These are phyloP conservation scores for Coemansia nantahalensis DNA, from an alignment of 192 early-diverging fungal species.

Conservation along the genomic window DNA sequence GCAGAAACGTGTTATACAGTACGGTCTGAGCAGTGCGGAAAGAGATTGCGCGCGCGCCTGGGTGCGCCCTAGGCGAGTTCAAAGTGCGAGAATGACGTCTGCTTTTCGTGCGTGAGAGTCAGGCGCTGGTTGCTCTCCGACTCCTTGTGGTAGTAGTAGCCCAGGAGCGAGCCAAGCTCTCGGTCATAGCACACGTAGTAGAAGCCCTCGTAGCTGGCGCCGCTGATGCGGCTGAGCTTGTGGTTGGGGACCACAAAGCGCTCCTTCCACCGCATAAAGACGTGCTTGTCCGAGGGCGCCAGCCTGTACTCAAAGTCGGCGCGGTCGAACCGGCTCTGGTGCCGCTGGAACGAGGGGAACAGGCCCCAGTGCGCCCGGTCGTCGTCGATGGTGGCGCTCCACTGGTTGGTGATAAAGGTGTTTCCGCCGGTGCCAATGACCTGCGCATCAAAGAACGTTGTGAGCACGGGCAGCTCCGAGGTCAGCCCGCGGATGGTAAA, in stretches of 20 bases:
- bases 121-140: conserved; percentile 54
- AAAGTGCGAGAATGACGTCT: conserved; percentile 49
- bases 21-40: too few species aligned
- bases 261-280: conserved; percentile 90
- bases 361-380: conserved; percentile 68
- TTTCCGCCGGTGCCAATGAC: conserved; percentile 61
- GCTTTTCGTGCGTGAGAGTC: conserved; percentile 30
- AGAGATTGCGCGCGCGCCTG: too few species aligned
- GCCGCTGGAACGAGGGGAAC: conserved; percentile 45
- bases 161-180: conserved; percentile 58
- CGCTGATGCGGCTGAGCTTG: conserved; percentile 63
- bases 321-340: conserved; percentile 40
- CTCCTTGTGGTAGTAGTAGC: conserved; percentile 62
- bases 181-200: conserved; percentile 75
- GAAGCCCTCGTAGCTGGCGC: conserved; percentile 80
- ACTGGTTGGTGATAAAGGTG: conserved; percentile 71
- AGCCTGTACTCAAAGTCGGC: conserved; percentile 48
- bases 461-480: conserved; percentile 63
- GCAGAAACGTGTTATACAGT: too few species aligned
- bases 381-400: conserved; percentile 68
- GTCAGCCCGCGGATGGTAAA: conserved; percentile 75
- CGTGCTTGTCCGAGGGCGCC: conserved; percentile 53
- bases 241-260: conserved; percentile 82
- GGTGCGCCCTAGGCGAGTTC: conserved; percentile 32
- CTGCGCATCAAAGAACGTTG: conserved; percentile 77